Evolutionary conservation across 2,329 filamentous ascomycete species (phyloP), one percentile per base, ranked within the genome.

Genomic region (Magnaporthiopsis poae): DNA sequence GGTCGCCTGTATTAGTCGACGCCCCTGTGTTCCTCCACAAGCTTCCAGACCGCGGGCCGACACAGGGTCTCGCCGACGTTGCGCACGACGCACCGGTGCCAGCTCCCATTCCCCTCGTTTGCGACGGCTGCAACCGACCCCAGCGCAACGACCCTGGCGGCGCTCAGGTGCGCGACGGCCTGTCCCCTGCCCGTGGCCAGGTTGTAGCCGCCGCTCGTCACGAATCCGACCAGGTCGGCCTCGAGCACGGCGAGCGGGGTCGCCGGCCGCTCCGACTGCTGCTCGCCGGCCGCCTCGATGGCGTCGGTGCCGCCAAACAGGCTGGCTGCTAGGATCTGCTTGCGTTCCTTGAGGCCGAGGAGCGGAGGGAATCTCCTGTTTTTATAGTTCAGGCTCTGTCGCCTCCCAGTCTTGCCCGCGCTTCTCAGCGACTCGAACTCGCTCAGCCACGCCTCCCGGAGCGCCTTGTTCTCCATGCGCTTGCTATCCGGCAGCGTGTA

Each of bases 151-250:
- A 90, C 82, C 74, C 82, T 88, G 5, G 80, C 80, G 0, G 88
- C 79, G 18, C 86, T 80, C 33, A 98, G 74, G 64, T 85, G 88
- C 0, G 90, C 95, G 68, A 98, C 82, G 0, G 88, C 94, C 21
- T 87, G 87, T 0, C 89, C 90, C 70, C 83, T 85, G 0, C 94
- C 95, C 69, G 90, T 86, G 2, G 86, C 85, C 1, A 98, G 83
- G 72, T 89, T 92, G 75, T 89, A 96, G 64, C 90, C 89, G 0
- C 94, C 95, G 0, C 89, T 90, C 2, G 92, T 97, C 31, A 97
- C 88, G 74, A 96, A 99, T 0, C 95, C 95, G 64, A 98, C 85
- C 15, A 98, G 81, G 74, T 97, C 90, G 29, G 84, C 81, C 69
- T 52, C 46, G 46, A 52, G 87, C 87, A 0, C 94, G 94, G n/a